These are phyloP conservation scores for Fusarium torreyae DNA, from an alignment of 2,329 filamentous ascomycete genomes.

Conservation along the genomic window DNA sequence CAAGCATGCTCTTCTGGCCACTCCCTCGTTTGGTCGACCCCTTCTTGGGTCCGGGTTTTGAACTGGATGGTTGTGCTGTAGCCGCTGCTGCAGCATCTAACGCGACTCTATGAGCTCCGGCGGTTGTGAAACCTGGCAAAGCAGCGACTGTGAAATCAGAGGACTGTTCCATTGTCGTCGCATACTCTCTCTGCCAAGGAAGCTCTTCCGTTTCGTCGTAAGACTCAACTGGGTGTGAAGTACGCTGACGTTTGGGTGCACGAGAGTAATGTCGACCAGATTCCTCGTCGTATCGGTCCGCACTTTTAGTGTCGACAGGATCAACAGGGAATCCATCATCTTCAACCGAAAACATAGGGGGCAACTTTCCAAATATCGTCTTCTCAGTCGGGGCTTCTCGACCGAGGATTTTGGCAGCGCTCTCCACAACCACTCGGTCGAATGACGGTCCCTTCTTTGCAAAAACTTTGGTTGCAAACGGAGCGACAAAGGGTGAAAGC, in stretches of 20 bases:
- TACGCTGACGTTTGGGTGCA: conserved; percentile 53
- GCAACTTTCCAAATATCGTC: conserved; percentile 67
- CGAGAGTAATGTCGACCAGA: conserved; percentile 38
- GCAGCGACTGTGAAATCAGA: conserved; percentile 72
- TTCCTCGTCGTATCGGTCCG: conserved; percentile 41
- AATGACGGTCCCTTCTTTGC: conserved; percentile 78
- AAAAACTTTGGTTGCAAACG: conserved; percentile 60
- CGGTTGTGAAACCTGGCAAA: conserved; percentile 74
- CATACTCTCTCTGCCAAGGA: conserved; percentile 62
- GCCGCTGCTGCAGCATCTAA: conserved; percentile 49
- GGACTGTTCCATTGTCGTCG: conserved; percentile 74
- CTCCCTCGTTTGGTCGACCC: conserved; percentile 53
- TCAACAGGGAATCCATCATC: conserved; percentile 79
- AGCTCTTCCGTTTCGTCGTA: conserved; percentile 48
- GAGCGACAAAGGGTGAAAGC: conserved; percentile 80
- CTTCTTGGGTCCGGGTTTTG: conserved; percentile 44
- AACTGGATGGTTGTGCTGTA: conserved; percentile 31
- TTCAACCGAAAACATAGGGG: conserved; percentile 69
- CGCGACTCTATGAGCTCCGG: conserved; percentile 67
- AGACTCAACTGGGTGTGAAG: conserved; percentile 29
- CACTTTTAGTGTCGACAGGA: conserved; percentile 62
- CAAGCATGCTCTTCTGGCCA: conserved; percentile 61
- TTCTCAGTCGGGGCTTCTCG: conserved; percentile 71
- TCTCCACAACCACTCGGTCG: conserved; percentile 71
- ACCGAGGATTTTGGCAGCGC: conserved; percentile 79